phyloP scores from a whole-genome alignment of 2,329 filamentous ascomycete genomes.

The Dactylellina drechsleri region DNA sequence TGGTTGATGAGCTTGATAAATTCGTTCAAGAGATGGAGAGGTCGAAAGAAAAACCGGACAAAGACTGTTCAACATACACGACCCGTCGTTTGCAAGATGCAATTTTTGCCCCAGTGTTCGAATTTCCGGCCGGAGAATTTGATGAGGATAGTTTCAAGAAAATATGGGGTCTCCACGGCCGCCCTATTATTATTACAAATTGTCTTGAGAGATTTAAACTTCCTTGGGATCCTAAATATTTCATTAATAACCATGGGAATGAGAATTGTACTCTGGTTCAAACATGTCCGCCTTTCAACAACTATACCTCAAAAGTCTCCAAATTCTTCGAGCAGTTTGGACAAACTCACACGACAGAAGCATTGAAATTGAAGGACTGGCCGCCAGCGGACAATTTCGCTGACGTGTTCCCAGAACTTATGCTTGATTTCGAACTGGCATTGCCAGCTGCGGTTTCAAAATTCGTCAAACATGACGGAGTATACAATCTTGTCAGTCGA shows the following conservation, averaged over 20 bases:
- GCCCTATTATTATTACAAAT: slow-evolving; percentile 57
- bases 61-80: slow-evolving; percentile 29
- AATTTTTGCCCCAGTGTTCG: slow-evolving; percentile 55
- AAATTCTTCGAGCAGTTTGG: slow-evolving; percentile 57
- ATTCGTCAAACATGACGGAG: slow-evolving; percentile 56
- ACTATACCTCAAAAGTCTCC: slow-evolving; percentile 53
- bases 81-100: slow-evolving; percentile 13
- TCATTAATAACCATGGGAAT: slow-evolving; percentile 56
- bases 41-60: not conserved
- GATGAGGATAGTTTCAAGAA: slow-evolving; percentile 55
- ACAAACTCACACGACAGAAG: slow-evolving; percentile 42
- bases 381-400: slow-evolving; percentile 58
- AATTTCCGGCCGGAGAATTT: slow-evolving; percentile 47
- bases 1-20: slow-evolving; percentile 48
- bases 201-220: slow-evolving; percentile 57
- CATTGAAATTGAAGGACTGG: slow-evolving; percentile 58
- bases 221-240: slow-evolving; percentile 58
- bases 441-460: slow-evolving; percentile 56
- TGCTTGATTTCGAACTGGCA: slow-evolving; percentile 58
- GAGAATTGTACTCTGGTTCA: slow-evolving; percentile 56
- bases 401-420: slow-evolving; percentile 57
- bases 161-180: slow-evolving; percentile 57
- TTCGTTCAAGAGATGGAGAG: slow-evolving; percentile 1
- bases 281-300: slow-evolving; percentile 54
- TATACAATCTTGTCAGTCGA: slow-evolving; percentile 57